These are phyloP conservation scores for Vigna unguiculata DNA, from an alignment of 306 rosid genomes.

Conservation along the genomic window DNA sequence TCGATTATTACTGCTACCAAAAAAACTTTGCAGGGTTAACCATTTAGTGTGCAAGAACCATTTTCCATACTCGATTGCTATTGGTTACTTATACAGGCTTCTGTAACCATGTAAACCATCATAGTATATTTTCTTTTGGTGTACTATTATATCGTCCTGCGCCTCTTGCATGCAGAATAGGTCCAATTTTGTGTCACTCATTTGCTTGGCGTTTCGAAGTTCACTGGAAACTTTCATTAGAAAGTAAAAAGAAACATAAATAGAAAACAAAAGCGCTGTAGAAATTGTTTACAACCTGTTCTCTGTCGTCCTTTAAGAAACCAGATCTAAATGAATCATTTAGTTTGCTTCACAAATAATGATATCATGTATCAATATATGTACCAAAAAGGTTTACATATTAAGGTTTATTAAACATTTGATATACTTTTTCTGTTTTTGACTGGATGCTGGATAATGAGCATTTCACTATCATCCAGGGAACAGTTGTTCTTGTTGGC, in stretches of 20 bases:
- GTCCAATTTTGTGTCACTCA: not conserved
- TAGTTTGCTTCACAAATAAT: slow-evolving; percentile 4
- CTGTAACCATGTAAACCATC: not conserved
- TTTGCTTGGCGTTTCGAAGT: not conserved
- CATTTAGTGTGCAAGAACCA: not conserved
- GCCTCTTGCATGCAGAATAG: not conserved
- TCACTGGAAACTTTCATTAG: not conserved
- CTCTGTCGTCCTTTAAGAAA: not conserved
- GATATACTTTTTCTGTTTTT: not conserved
- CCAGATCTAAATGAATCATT: not conserved
- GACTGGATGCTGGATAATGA: not conserved
- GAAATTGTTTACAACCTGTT: not conserved
- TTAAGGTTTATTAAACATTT: not conserved
- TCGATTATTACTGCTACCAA: not conserved
- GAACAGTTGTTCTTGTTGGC: slow-evolving; percentile 11
- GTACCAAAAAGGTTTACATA: not conserved
- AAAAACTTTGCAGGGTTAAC: not conserved
- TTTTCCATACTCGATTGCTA: not conserved
- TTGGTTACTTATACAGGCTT: not conserved
- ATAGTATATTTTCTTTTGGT: not conserved
- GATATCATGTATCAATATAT: not conserved
- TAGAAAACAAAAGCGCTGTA: not conserved
- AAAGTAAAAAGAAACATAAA: not conserved
- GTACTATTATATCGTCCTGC: too few species aligned
- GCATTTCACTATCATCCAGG: slow-evolving; percentile 19